Evolutionary conservation across 2,329 filamentous ascomycete genomes (phyloP), one percentile per base, ranked within the genome.

Genomic region (Cordyceps fumosorosea): DNA sequence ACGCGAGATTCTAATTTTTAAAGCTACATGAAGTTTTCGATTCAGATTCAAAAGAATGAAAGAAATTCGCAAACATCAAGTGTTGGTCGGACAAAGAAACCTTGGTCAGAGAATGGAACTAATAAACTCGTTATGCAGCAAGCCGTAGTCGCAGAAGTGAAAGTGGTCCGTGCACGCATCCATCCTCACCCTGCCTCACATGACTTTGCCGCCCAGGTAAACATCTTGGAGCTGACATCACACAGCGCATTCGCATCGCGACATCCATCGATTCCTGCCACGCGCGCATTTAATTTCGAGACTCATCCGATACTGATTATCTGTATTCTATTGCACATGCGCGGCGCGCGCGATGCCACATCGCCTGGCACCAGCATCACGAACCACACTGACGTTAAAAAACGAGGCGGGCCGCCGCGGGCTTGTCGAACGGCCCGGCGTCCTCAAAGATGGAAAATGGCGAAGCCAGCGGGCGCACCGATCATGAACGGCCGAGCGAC

Each of bases 361-460:
- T 20, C 44, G 52, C 22, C 44, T 14, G 42, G 48, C 59, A 44
- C 44, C 52, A 56, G 52, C 52, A 55, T 18, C 51, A 50, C 51
- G 32, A 62, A 50, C 32, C 26, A 62, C 44, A 42, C 20, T 44
- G 32, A 62, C 7, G 32, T 51, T 56, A 40, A 42, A 32, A 44
- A 34, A 40, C 24, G 32, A 40, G 24, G 18, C 34, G 48, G n/a
- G 29, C 51, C 37, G 52, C 44, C 51, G 26, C 42, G 32, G 58
- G 34, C 34, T 58, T 55, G 42, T 44, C 26, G 40, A 84, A 47
- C 83, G 81, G 81, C 80, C 81, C 65, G 80, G 81, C 68, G 70
- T 64, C 68, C 76, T 82, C 75, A 80, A 77, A 48, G 68, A 84
- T 84, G 81, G 81, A 84, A 67, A 78, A 80, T 74, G 80, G 80